Conservation (phyloP, 2,329 filamentous ascomycete genomes). For the Trichoderma koningiopsis region DNA sequence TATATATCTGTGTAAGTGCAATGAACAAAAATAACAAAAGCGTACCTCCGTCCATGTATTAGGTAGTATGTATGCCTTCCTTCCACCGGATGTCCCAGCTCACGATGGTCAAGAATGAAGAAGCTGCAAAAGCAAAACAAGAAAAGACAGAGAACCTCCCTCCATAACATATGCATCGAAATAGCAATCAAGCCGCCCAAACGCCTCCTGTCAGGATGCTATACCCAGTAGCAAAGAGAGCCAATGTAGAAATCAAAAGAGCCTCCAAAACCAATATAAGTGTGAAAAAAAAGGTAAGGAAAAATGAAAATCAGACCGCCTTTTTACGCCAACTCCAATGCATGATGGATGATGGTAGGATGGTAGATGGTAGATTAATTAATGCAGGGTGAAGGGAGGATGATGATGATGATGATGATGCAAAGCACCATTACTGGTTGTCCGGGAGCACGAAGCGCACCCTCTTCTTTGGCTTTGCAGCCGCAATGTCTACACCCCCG, state of each 20-base stretch:
- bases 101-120: neutral
- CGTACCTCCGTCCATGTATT: neutral
- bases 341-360: conserved; percentile 19
- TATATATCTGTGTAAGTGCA: neutral
- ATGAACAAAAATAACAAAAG: neutral
- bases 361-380: neutral
- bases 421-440: conserved; percentile 37
- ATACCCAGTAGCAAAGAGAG: conserved; percentile 6
- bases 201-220: conserved; percentile 12
- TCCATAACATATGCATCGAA: neutral
- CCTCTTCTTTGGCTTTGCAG: conserved; percentile 57
- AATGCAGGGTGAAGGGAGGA: neutral
- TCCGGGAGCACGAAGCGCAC: conserved; percentile 57
- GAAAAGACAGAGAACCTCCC: neutral
- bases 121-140: neutral
- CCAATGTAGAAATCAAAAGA: conserved; percentile 25
- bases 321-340: conserved; percentile 32
- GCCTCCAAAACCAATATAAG: neutral
- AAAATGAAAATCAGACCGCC: neutral
- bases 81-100: conserved; percentile 10
- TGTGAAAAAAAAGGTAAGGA: neutral
- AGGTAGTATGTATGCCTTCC: neutral
- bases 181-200: neutral
- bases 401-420: neutral
- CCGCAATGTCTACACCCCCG: conserved; percentile 39